phyloP scores from a whole-genome alignment of 2,329 filamentous ascomycete species.

The Alternaria arborescens region DNA sequence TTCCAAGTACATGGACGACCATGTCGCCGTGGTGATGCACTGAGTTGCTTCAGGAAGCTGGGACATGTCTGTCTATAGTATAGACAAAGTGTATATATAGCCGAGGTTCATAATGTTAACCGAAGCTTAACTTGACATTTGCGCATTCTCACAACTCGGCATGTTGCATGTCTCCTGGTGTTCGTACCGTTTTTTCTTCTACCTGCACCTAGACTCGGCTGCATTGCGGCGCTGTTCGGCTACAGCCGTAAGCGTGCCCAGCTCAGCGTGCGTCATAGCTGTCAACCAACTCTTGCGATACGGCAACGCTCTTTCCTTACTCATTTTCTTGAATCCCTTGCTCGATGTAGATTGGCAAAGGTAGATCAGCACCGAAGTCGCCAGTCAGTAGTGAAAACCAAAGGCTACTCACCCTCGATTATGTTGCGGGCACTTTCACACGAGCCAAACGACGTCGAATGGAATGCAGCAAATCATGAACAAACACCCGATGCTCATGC shows the following conservation, averaged over 20 bases:
- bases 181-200: background rate
- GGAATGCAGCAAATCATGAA: background rate
- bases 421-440: background rate
- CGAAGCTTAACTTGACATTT: background rate
- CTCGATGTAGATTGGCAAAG: background rate
- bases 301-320: background rate
- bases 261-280: background rate
- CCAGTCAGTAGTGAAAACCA: too few species aligned
- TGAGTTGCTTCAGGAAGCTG: background rate
- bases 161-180: background rate
- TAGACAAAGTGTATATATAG: background rate
- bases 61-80: background rate
- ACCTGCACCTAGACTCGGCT: background rate
- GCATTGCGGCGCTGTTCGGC: background rate
- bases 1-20: constrained; percentile 41
- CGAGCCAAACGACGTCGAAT: background rate
- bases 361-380: background rate
- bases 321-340: background rate
- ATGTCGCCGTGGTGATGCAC: constrained; percentile 31
- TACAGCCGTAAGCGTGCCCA: background rate
- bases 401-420: background rate
- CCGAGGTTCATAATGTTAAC: background rate
- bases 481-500: too few species aligned
- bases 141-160: background rate
- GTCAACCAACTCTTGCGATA: background rate